Evolutionary conservation across 257 asterid genomes (phyloP).

Genomic region (Solanum rostratum): DNA sequence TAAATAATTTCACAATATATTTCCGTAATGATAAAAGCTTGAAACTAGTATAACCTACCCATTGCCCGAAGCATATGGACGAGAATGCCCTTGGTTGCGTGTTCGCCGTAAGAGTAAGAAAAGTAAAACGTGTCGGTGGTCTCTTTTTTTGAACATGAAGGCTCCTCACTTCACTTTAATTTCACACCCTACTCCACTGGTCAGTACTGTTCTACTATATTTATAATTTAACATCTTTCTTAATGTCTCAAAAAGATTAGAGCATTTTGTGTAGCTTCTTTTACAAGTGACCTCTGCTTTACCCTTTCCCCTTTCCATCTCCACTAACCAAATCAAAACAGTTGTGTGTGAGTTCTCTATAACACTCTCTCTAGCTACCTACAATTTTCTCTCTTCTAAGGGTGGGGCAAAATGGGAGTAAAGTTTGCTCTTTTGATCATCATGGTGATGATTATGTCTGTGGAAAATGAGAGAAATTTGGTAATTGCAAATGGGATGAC

Average conservation of each 20-base stretch:
- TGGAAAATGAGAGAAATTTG: neutral
- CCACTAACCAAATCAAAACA: neutral
- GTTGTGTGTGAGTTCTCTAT: neutral
- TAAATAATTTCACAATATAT: no score
- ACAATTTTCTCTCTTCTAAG: neutral
- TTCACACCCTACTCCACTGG: neutral
- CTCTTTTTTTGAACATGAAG: conserved; percentile 3
- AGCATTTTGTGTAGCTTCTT: neutral
- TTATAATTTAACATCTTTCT: conserved; percentile 1
- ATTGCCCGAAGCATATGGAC: neutral
- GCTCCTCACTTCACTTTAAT: neutral
- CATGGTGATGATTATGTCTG: neutral
- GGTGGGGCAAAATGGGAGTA: conserved; percentile 24
- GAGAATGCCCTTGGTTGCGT: neutral
- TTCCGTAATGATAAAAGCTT: no score
- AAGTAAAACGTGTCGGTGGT: conserved; percentile 24
- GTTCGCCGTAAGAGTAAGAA: neutral
- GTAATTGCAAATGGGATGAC: conserved; percentile 8
- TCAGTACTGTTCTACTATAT: neutral
- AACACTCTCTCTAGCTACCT: neutral
- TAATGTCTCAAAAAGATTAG: conserved; percentile 20
- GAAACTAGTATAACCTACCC: neutral
- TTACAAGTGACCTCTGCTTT: neutral
- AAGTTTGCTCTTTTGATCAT: neutral
- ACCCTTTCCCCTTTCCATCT: neutral